Evolutionary conservation across 257 asterid genomes (phyloP).

Genomic region (Echium plantagineum): DNA sequence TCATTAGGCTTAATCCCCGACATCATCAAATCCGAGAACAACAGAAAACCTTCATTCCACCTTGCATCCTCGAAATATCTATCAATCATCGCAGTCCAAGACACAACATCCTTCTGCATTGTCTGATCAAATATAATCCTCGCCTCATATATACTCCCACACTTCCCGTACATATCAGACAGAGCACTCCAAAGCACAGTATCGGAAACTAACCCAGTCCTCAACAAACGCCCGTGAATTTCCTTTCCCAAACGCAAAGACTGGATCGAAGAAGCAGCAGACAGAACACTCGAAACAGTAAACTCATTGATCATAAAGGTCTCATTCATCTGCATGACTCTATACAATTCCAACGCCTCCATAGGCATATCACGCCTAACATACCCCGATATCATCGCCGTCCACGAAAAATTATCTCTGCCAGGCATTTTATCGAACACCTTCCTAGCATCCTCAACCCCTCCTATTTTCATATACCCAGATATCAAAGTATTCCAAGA

Average conservation of each 20-base stretch:
- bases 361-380: slow-evolving; percentile 42
- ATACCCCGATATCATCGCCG: slow-evolving; percentile 66
- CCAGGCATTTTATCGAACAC: slow-evolving; percentile 60
- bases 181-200: slow-evolving; percentile 65
- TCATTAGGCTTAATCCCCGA: slow-evolving; percentile 57
- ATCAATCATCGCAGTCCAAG: slow-evolving; percentile 77
- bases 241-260: slow-evolving; percentile 54
- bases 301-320: slow-evolving; percentile 30
- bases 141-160: slow-evolving; percentile 65
- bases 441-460: slow-evolving; percentile 38
- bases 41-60: slow-evolving; percentile 47
- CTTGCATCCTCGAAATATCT: slow-evolving; percentile 58
- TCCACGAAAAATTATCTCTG: slow-evolving; percentile 71
- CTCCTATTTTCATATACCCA: slow-evolving; percentile 44
- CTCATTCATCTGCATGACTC: slow-evolving; percentile 44
- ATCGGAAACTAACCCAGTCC: slow-evolving; percentile 60
- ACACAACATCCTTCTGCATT: slow-evolving; percentile 48
- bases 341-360: slow-evolving; percentile 46
- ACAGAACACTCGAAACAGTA: slow-evolving; percentile 54
- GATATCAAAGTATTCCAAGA: slow-evolving; percentile 69
- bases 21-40: slow-evolving; percentile 34
- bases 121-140: slow-evolving; percentile 49
- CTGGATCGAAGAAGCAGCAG: slow-evolving; percentile 61
- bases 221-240: slow-evolving; percentile 50
- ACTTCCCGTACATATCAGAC: slow-evolving; percentile 64